Base-by-base conservation (phyloP, 345 rosid species). In the Camelina neglecta region DNA sequence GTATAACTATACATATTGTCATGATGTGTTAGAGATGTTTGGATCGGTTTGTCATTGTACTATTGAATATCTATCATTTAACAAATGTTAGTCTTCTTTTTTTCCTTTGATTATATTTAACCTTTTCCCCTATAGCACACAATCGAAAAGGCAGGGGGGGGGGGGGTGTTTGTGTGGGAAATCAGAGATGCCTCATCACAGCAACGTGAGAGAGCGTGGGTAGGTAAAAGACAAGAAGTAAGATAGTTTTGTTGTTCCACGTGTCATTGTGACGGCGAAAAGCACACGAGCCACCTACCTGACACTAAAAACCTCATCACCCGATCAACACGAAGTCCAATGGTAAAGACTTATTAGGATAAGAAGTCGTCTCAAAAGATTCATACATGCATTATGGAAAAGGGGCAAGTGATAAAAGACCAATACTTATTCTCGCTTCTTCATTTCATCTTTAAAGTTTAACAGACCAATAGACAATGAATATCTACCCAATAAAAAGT, bases 211-310 rank as follows among this genome's bases (percentile, higher is more conserved):
- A 63, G 70, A 53, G 55, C 76, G 45, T 63, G 62, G 4, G 2
- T 35, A 6, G 8, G 53, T 13, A 38, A 42, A 62, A 42, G 9
- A 4, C 15, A 35, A 45, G 21, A 38, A 55, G 39, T 13, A 4
- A 53, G 56, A 64, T 5, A 53, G 56, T 23, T 24, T 36, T 48
- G 7, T 45, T 24, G 48, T 11, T 65, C 6, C 45, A 58, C 72
- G 72, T 47, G 72, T 47, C 72, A 23, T 7, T 26, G 11, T 57
- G 74, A 15, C 18, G 74, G 49, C 41, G 13, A 42, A 50, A 68
- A 65, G 38, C 54, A 50, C 74, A 68, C 73, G 62, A 68, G 74
- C n/a, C 63, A 21, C 74, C 68, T 69, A 68, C 74, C 74, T 67
- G 79, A 68, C 61, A 29, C 54, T 68, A 44, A 18, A 18, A 26